A percentile compares a stretch with the other conserved stretches of the same genome.
These are phyloP conservation scores for Ogataea philodendri DNA, from an alignment of 805 yeast species.

Conservation along the genomic window DNA sequence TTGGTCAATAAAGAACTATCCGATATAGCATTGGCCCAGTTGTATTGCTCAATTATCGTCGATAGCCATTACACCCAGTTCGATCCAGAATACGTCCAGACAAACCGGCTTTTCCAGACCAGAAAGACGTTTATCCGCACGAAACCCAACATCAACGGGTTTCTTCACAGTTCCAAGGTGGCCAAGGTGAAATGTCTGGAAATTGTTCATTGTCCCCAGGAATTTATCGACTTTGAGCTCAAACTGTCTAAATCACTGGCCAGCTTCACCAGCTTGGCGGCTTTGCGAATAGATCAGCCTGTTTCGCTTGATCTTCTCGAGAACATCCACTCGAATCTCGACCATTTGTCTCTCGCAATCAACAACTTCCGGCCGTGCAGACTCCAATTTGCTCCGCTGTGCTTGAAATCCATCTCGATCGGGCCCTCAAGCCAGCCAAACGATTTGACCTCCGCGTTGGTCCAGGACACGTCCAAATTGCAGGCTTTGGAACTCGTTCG, in stretches of 20 bases:
- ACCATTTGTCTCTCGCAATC: slow-evolving; percentile 8
- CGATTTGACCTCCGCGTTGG: neutral
- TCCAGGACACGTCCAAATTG: neutral
- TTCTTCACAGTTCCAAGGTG: slow-evolving; percentile 8
- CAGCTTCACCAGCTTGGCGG: slow-evolving; percentile 3
- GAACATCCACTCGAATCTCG: slow-evolving; percentile 6
- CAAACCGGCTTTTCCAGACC: neutral
- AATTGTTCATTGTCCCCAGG: slow-evolving; percentile 25
- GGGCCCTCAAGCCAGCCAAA: slow-evolving; percentile 15
- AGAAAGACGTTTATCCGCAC: slow-evolving; percentile 17
- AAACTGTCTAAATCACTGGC: slow-evolving; percentile 11
- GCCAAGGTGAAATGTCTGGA: slow-evolving; percentile 14
- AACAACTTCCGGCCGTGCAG: slow-evolving; percentile 8
- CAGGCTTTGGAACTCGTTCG: slow-evolving; percentile 9
- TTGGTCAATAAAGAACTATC: slow-evolving; percentile 13
- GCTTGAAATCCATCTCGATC: slow-evolving; percentile 12
- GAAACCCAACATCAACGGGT: slow-evolving; percentile 15
- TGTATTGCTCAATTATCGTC: slow-evolving; percentile 25
- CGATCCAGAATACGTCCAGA: slow-evolving; percentile 24
- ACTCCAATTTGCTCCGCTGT: neutral
- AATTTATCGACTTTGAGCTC: slow-evolving; percentile 30
- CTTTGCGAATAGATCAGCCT: slow-evolving; percentile 14
- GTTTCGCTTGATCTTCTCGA: slow-evolving; percentile 14
- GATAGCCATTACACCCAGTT: slow-evolving; percentile 27
- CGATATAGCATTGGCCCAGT: slow-evolving; percentile 7